phyloP scores from a whole-genome alignment of 2,329 filamentous ascomycete species.

The Beauveria rudraprayagi region DNA sequence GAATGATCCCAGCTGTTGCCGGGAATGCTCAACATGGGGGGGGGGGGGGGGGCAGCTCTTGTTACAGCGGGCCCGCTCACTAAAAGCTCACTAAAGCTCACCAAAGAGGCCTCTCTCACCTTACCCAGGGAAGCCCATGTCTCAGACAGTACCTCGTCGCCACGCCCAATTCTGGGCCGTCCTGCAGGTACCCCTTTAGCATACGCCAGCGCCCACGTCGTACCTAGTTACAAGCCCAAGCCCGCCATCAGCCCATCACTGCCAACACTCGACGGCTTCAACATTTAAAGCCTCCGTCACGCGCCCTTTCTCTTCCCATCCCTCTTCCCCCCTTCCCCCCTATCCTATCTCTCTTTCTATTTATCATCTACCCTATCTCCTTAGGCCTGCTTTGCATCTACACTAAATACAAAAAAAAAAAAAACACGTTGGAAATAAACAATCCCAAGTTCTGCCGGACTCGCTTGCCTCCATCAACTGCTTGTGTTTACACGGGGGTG shows the following conservation, averaged over 20 bases:
- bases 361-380: too few relatives aligned
- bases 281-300: not conserved
- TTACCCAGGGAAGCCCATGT: not conserved
- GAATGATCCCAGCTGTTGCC: too few relatives aligned
- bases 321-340: not conserved
- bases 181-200: not conserved
- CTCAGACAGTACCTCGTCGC: not conserved
- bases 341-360: not conserved
- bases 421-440: not conserved
- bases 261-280: not conserved
- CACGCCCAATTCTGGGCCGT: not conserved
- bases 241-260: not conserved
- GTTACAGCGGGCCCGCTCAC: conserved; percentile 1
- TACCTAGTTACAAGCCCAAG: not conserved
- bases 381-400: not conserved
- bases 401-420: not conserved
- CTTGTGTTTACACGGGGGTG: not conserved
- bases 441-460: not conserved
- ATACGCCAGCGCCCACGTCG: too few relatives aligned
- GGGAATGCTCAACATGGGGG: too few relatives aligned
- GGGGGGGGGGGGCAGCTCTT: not conserved
- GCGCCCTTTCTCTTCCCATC: not conserved
- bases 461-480: not conserved
- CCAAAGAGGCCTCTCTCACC: not conserved
- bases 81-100: not conserved